Evolutionary conservation across 768 basidiomycete genomes (phyloP), one percentile per base, ranked within the genome.

Genomic region (Tephrocybe sp.): DNA sequence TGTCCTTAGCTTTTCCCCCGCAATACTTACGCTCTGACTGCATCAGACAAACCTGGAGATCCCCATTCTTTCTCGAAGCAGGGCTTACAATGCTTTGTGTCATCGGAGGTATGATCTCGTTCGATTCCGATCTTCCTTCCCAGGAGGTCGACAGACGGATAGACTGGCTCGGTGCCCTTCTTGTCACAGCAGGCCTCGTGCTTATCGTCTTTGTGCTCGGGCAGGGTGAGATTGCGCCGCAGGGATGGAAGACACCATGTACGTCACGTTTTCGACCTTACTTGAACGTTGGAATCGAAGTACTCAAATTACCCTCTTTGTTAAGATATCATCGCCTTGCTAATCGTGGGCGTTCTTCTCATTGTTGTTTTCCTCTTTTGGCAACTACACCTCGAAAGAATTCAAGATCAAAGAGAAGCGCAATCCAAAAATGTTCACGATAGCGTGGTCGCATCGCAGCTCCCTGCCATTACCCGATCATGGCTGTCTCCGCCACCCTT

Each of bases 151-250:
- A 78, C 50, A 64, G 68, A 28, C 71, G 84, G 0, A 73, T 92
- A 0, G 90, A 93, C 58, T 91, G 87, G 86, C 63, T 88, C 14
- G 90, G 90, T 6, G 88, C 86, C 0, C 62, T 75, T 9, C 64
- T 90, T n/a, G 60, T 70, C 17, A 90, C 87, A 0, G 60, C 70
- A 0, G 88, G 87, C 0, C 68, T 92, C 24, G 79, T 84, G 0
- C 67, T 91, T 1, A 71, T 92, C 49, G 73, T 85, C 5, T 91
- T 90, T 58, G 81, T 83, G 0, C 75, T 93, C 14, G 81, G 80
- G 26, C 79, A 86, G 54, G 86, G 80, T 2, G 71, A 75, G n/a
- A 68, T 74, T 15, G 85, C 82, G 3, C 72, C 78, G 0, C 40
- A 80, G 3, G 78, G 80, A 8, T 90, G 86, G 86, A 67, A 60